Conservation (phyloP, 1,284 basidiomycete species). For the Pholiota adiposa region DNA sequence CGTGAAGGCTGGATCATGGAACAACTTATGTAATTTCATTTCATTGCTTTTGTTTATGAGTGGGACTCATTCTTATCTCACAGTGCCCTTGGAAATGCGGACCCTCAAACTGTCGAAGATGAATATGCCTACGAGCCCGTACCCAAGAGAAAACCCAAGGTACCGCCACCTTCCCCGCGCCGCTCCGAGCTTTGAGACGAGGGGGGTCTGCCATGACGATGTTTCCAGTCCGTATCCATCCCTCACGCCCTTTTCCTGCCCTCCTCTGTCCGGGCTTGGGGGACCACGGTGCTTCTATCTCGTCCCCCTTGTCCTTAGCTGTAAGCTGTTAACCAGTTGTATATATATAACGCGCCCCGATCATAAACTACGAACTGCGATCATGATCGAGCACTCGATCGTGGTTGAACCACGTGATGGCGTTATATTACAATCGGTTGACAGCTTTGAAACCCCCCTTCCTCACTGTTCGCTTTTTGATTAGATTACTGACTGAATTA, state of each 20-base stretch:
- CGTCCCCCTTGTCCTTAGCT: constrained; percentile 73
- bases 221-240: constrained; percentile 74
- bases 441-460: constrained; percentile 27
- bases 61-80: constrained; percentile 16
- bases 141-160: constrained; percentile 81
- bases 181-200: constrained; percentile 91
- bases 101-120: constrained; percentile 69
- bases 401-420: constrained; percentile 31
- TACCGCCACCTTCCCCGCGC: constrained; percentile 79
- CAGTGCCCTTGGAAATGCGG: constrained; percentile 72
- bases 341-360: constrained; percentile 18
- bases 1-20: constrained; percentile 89
- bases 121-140: constrained; percentile 76
- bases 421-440: constrained; percentile 21
- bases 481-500: constrained; percentile 43
- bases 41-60: constrained; percentile 13
- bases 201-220: constrained; percentile 63
- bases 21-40: constrained; percentile 67
- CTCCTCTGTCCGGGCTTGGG: constrained; percentile 85
- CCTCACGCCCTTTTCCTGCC: constrained; percentile 56
- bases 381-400: constrained; percentile 42
- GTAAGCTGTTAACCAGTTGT: constrained; percentile 48
- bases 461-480: constrained; percentile 34
- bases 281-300: constrained; percentile 72
- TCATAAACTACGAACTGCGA: constrained; percentile 21